phyloP scores from a whole-genome alignment of 2,329 filamentous ascomycete species.

The Diaporthe citrichinensis region DNA sequence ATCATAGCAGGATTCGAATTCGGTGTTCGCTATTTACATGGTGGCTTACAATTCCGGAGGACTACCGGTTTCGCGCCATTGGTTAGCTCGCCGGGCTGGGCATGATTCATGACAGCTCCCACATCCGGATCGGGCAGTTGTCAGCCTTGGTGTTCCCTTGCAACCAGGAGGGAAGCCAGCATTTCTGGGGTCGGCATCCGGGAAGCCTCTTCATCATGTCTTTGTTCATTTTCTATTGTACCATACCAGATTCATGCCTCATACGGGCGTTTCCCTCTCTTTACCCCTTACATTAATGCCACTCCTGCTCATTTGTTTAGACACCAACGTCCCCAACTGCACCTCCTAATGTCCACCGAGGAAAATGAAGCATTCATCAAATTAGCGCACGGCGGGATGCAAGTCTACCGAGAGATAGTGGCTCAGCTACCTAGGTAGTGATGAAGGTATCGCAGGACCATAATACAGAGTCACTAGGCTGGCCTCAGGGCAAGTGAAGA shows the following conservation, averaged over 20 bases:
- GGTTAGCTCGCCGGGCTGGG: neutral
- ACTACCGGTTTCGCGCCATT: neutral
- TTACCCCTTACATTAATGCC: neutral
- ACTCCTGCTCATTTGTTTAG: neutral
- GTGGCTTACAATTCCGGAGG: neutral
- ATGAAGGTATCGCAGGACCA: too few relatives aligned
- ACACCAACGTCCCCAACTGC: neutral
- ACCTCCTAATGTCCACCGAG: neutral
- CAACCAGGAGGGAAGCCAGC: neutral
- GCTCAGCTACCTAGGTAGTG: too few relatives aligned
- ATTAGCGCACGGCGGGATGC: too few relatives aligned
- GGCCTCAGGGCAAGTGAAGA: too few relatives aligned
- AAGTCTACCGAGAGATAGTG: too few relatives aligned
- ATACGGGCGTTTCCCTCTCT: fast-evolving
- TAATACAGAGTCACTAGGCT: too few relatives aligned
- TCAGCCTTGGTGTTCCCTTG: neutral
- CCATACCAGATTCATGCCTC: too few relatives aligned
- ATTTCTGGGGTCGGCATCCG: neutral
- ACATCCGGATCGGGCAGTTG: neutral
- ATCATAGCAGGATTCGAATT: too few relatives aligned
- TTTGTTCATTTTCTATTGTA: neutral
- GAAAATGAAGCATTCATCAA: too few relatives aligned
- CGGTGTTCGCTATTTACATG: neutral
- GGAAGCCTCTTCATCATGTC: neutral
- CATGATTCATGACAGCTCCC: neutral